Percentiles rank a stretch among this genome's conserved stretches.
phyloP scores from a whole-genome alignment of 495 filamentous ascomycete species.

The Astrocystis sublimbata region DNA sequence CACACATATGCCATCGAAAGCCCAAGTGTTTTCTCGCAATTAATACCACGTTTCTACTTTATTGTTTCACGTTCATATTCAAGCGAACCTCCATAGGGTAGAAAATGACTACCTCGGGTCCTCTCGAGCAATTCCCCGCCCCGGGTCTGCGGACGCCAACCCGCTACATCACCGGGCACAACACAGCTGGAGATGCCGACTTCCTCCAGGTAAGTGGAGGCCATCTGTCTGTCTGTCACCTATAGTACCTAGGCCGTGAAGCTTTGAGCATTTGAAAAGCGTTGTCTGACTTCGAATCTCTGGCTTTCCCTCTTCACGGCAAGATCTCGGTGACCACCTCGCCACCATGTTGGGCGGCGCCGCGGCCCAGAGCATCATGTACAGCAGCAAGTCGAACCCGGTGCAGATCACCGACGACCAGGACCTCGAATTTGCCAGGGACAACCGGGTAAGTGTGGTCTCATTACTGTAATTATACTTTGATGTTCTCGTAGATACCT shows the following conservation, averaged over 20 bases:
- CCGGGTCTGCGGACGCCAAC: slow-evolving; percentile 1
- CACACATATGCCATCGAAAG: no score
- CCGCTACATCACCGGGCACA: slow-evolving; percentile 11
- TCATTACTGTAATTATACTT: no score
- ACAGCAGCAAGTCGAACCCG: not conserved
- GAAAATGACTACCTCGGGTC: slow-evolving; percentile 5
- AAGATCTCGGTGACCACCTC: not conserved
- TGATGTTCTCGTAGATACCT: no score
- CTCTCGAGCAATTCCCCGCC: not conserved
- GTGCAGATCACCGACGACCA: slow-evolving; percentile 1
- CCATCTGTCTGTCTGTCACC: not conserved
- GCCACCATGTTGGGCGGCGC: slow-evolving; percentile 3
- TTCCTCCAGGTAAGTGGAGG: not conserved
- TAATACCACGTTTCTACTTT: no score
- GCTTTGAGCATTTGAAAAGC: no score
- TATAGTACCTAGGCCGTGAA: no score
- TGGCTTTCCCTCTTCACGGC: no score
- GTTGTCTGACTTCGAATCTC: no score
- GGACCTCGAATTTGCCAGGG: slow-evolving; percentile 1
- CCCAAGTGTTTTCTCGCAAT: no score
- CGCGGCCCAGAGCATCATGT: slow-evolving; percentile 6
- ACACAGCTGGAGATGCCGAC: not conserved
- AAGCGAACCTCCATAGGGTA: no score
- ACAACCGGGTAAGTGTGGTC: no score
- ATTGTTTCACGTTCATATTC: no score